Evolutionary conservation across 2,329 filamentous ascomycete genomes (phyloP), one percentile per base, ranked within the genome.

Genomic region (Aspergillus caelatus): DNA sequence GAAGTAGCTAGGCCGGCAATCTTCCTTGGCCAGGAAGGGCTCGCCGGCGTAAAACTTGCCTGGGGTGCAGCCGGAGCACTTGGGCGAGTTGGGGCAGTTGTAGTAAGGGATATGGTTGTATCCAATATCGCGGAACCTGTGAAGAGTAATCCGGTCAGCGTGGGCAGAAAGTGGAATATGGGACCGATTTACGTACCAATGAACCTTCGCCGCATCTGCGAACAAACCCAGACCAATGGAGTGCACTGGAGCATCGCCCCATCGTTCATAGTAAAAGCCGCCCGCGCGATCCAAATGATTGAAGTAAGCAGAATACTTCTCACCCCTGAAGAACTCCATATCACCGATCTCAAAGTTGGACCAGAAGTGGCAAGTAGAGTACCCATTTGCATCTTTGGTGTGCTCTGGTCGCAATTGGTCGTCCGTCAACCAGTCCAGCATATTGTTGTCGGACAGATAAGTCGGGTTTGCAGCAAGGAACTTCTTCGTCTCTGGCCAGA

Each of bases 351-450:
- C 95, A 72, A 99, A 99, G 79, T 99, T 99, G 73, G 90, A 95
- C 95, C 95, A 99, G 84, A 99, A 99, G 79, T 99, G 95, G 78
- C 95, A 99, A 2, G 95, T 98, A 39, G 93, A 96, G 83, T 97
- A 99, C 39, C 95, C 95, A 72, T 96, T 91, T 8, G 94, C 94
- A 67, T 89, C 88, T 60, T 84, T 77, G 74, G 93, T 92, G 78
- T 96, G 91, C 16, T 92, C 87, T 1, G 94, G 94, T 56, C 95
- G 87, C 55, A 89, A 86, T 61, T 84, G 79, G 65, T 86, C 88
- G 77, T 99, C 95, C 1, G 89, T 91, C 65, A 99, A 79, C 94
- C 94, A 99, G 39, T 86, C 84, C 80, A 94, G 87, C 62, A 95
- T 94, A 75, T 93, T 97, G 78, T 96, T 93, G 60, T 89, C 82